Evolutionary conservation across 768 basidiomycete genomes (phyloP).

Genomic region (Dacryopinax spathularia): DNA sequence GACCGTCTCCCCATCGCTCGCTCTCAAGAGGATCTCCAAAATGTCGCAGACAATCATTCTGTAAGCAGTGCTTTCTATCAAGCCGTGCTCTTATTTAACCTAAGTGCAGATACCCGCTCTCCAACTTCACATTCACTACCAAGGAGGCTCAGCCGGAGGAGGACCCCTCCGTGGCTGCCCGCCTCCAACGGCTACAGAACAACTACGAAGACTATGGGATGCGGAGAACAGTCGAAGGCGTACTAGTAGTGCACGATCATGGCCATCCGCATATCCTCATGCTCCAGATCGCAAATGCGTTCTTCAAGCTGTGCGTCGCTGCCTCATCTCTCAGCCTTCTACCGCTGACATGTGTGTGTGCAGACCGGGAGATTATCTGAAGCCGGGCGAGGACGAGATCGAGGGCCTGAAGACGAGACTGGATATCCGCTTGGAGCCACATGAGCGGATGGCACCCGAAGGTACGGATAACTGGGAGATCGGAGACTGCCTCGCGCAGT

Average conservation of each 20-base stretch:
- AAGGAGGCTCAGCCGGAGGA: constrained; percentile 97
- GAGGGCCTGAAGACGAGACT: constrained; percentile 80
- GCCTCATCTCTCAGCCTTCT: background rate
- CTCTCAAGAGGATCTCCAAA: background rate
- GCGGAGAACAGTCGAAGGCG: constrained; percentile 83
- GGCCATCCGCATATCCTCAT: constrained; percentile 96
- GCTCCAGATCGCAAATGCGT: constrained; percentile 96
- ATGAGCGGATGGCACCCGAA: constrained; percentile 62
- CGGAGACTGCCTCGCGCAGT: constrained; percentile 89
- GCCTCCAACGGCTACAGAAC: constrained; percentile 83
- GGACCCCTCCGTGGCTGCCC: constrained; percentile 88
- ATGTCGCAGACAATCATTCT: constrained; percentile 1
- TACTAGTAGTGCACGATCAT: constrained; percentile 85
- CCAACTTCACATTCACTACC: constrained; percentile 88
- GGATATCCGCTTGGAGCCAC: constrained; percentile 78
- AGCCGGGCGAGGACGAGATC: constrained; percentile 86
- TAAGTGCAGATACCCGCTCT: constrained; percentile 53
- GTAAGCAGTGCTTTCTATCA: background rate
- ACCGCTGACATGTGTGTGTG: constrained; percentile 1
- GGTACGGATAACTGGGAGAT: constrained; percentile 88
- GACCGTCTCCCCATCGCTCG: background rate
- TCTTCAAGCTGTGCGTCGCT: constrained; percentile 84
- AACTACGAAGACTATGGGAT: constrained; percentile 97
- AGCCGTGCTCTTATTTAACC: background rate
- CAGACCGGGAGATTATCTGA: constrained; percentile 96